Evolutionary conservation across 192 early-diverging fungal genomes (phyloP).

Genomic region (Jimgerdemannia lactiflua): DNA sequence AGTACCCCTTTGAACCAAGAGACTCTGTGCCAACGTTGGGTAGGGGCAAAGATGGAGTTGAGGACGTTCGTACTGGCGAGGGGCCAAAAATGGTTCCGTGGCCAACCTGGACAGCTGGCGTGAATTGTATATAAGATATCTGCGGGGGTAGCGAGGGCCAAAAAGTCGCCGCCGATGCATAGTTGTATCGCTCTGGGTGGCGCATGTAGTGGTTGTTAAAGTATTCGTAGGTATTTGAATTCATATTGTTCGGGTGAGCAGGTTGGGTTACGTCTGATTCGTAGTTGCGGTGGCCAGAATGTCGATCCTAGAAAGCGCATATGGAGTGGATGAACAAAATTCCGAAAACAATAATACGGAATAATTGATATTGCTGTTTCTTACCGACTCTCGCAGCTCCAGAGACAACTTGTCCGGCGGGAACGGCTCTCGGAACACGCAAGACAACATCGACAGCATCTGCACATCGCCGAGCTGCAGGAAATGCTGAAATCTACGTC

Average conservation of each 20-base stretch:
- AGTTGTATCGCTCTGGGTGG: not conserved
- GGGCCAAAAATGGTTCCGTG: not conserved
- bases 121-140: not conserved
- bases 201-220: not conserved
- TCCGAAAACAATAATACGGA: too few relatives aligned
- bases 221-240: not conserved
- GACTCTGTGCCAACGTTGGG: not conserved
- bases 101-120: too few relatives aligned
- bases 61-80: not conserved
- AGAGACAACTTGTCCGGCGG: not conserved
- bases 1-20: not conserved
- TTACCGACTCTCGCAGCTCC: not conserved
- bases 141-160: not conserved
- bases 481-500: conserved; percentile 47
- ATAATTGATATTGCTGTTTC: not conserved
- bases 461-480: conserved; percentile 60
- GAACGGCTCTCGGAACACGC: conserved; percentile 49
- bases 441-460: conserved; percentile 60
- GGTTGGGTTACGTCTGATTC: not conserved
- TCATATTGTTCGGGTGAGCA: not conserved
- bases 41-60: not conserved
- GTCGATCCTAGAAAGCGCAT: not conserved
- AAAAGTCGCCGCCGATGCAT: not conserved
- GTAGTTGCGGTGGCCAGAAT: not conserved
- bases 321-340: not conserved